Percentiles rank a stretch among this genome's conserved stretches.
Conservation (phyloP, 768 basidiomycete genomes). For the Lentinula guzmanii region DNA sequence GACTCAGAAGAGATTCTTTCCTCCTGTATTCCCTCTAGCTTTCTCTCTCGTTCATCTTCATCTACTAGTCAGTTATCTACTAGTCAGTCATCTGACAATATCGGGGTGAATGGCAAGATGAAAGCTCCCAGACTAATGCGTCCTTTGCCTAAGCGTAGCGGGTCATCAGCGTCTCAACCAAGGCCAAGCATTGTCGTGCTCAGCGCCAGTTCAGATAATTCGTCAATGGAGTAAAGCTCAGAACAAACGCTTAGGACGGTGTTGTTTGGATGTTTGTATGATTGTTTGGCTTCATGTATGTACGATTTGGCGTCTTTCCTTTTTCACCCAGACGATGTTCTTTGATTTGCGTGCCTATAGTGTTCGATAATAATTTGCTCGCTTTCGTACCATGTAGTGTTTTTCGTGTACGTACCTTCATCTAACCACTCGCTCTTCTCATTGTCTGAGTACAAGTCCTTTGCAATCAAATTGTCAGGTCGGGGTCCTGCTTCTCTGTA, state of each 20-base stretch:
- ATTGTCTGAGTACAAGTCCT: too few species aligned
- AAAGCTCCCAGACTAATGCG: neutral
- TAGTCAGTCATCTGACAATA: neutral
- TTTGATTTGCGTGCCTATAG: too few species aligned
- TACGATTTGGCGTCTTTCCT: neutral
- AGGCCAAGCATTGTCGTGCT: constrained; percentile 1
- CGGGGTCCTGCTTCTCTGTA: too few species aligned
- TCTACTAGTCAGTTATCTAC: neutral
- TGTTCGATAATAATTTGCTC: neutral
- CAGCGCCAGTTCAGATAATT: neutral
- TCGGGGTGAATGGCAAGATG: neutral
- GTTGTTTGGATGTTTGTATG: neutral
- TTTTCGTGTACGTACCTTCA: neutral
- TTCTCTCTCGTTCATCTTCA: neutral
- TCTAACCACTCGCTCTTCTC: neutral
- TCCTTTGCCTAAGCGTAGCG: neutral
- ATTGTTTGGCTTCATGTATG: neutral
- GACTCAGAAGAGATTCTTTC: constrained; percentile 7
- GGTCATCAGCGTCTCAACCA: neutral
- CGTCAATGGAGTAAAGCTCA: neutral
- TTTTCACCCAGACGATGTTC: too few species aligned
- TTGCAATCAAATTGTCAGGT: too few species aligned
- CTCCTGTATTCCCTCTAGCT: constrained; percentile 1
- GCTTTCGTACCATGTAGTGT: neutral
- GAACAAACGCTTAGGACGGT: neutral